Evolutionary conservation across 768 basidiomycete genomes (phyloP).

Genomic region (Kwoniella pini): DNA sequence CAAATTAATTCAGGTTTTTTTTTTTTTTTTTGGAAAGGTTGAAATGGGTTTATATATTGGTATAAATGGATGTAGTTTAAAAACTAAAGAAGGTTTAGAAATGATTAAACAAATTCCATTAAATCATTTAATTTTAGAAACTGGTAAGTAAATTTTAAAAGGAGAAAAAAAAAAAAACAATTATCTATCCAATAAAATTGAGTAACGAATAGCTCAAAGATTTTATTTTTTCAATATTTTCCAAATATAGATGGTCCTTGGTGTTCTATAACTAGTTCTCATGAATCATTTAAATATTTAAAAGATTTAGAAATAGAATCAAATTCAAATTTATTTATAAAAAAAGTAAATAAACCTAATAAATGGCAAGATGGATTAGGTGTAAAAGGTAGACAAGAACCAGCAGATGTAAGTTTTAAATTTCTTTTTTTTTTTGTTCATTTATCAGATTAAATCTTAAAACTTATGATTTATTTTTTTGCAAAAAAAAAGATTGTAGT

Average conservation of each 20-base stretch:
- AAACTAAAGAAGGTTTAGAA: constrained; percentile 67
- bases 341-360: constrained; percentile 58
- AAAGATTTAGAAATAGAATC: constrained; percentile 20
- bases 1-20: no score
- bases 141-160: constrained; percentile 59
- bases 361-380: constrained; percentile 63
- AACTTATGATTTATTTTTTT: no score
- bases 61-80: constrained; percentile 75
- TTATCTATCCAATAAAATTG: no score
- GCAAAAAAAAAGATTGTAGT: constrained; percentile 62
- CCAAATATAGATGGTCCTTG: constrained; percentile 49
- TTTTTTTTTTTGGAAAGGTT: constrained; percentile 57
- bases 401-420: constrained; percentile 54
- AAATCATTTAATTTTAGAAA: constrained; percentile 70
- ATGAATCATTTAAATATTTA: constrained; percentile 42
- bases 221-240: no score
- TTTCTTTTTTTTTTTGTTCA: no score
- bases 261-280: constrained; percentile 49
- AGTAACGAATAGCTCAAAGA: no score
- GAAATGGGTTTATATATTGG: constrained; percentile 73
- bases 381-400: constrained; percentile 79
- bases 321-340: constrained; percentile 22
- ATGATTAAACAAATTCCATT: constrained; percentile 63
- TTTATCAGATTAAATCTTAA: no score
- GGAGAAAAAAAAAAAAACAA: no score